A percentile compares a stretch with the other conserved stretches of the same genome.
Evolutionary conservation across 1,284 basidiomycete species (phyloP).

Genomic region (Ganoderma boninense): DNA sequence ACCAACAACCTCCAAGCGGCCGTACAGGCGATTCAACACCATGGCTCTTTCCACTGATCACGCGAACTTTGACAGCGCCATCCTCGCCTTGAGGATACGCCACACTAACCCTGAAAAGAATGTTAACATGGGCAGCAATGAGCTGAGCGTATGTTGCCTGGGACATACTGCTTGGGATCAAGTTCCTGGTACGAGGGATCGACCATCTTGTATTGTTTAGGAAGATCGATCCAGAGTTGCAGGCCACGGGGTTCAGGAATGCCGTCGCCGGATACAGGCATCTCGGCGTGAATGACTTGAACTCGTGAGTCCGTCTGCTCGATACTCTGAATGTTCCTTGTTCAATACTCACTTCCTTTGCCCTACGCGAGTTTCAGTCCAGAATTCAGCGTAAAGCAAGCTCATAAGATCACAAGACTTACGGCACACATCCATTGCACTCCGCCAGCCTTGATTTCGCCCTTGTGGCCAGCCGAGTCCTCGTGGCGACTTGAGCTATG

Average conservation of each 20-base stretch:
- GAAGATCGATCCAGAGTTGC: slow-evolving; percentile 96
- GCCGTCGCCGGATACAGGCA: slow-evolving; percentile 84
- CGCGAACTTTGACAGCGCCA: slow-evolving; percentile 78
- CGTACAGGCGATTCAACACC: slow-evolving; percentile 89
- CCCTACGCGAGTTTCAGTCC: slow-evolving; percentile 38
- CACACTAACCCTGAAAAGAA: slow-evolving; percentile 66
- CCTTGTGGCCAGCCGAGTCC: slow-evolving; percentile 91
- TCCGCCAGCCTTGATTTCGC: slow-evolving; percentile 84
- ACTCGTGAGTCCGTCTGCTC: neutral
- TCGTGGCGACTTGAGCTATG: slow-evolving; percentile 80
- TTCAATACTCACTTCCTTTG: slow-evolving; percentile 48
- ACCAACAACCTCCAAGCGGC: slow-evolving; percentile 94
- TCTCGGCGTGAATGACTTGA: slow-evolving; percentile 84
- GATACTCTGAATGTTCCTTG: no score
- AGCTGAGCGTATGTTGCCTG: slow-evolving; percentile 1
- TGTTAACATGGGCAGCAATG: neutral
- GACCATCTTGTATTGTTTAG: slow-evolving; percentile 87
- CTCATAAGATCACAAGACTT: slow-evolving; percentile 31
- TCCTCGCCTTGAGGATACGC: slow-evolving; percentile 78
- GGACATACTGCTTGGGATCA: slow-evolving; percentile 61
- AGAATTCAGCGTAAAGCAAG: neutral
- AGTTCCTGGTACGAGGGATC: slow-evolving; percentile 85
- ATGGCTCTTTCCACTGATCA: slow-evolving; percentile 90
- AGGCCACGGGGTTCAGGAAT: slow-evolving; percentile 79
- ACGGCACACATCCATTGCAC: slow-evolving; percentile 97